Evolutionary conservation across 1,139 yeast genomes (phyloP), one percentile per base, ranked within the genome.

Genomic region (Yamadazyma friedrichii): DNA sequence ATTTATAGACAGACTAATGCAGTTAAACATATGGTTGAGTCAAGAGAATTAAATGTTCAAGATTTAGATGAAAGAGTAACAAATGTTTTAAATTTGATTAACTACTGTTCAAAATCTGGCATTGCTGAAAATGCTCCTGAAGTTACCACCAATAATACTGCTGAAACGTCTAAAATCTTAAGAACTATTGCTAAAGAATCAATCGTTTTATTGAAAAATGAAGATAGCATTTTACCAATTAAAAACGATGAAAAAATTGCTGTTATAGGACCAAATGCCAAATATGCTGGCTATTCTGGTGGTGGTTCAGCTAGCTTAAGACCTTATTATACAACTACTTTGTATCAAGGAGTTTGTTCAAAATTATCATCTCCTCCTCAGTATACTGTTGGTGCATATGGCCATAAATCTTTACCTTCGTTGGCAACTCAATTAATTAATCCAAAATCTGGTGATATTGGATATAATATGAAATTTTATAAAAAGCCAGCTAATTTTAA

Each of bases 151-250:
- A 52, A 51, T 35, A 65, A 71, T 46, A 64, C 70, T 3, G 62
- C 67, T 5, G 75, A 73, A 48, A 72, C 80, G 1, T 36, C 65
- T 11, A 47, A 39, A 25, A 49, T 71, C 6, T 58, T 78, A 43
- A 65, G 81, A 52, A 57, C 67, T 44, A 50, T 76, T 4, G 81
- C 76, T 15, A 67, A 61, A 28, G 82, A 77, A 41, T 61, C 79
- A 3, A 63, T 74, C 36, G 82, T 78, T 3, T 54, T 80, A 46
- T 64, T 80, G 52, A 78, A 62, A 44, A 79, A 80, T 55, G 77
- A 76, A 16, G 56, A 58, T 36, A 43, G 53, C 35, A 40, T 78
- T 45, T 54, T 73, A 50, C 76, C 78, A 15, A 56, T 74, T 45
- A 39, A 61, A 34, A 54, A 58, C 32, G 40, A 41, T 2, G 48